Percentiles rank a stretch among this genome's conserved stretches.
Conservation (phyloP, 345 rosid species). For the Rhodamnia rubescens region DNA sequence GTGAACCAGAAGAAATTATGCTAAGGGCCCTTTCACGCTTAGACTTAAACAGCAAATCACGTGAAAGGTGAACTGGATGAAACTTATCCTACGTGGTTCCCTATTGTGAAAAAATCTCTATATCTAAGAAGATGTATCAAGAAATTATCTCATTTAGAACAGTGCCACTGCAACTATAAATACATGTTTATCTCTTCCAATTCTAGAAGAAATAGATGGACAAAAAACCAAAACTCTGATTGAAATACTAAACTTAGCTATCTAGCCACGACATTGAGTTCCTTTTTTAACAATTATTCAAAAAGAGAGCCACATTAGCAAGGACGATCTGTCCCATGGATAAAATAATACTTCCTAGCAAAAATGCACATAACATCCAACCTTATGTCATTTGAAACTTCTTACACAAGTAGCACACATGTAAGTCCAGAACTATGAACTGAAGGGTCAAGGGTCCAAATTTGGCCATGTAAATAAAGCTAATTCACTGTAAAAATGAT, state of each 20-base stretch:
- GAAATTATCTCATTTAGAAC: accelerated
- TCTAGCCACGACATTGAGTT: background rate
- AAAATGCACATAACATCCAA: background rate
- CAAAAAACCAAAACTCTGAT: background rate
- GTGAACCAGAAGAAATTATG: background rate
- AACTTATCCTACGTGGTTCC: background rate
- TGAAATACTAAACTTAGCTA: background rate
- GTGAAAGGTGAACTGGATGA: background rate
- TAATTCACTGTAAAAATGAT: background rate
- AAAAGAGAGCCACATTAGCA: background rate
- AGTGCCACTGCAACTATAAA: background rate
- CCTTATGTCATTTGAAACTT: background rate
- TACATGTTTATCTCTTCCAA: background rate
- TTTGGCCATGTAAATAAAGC: background rate
- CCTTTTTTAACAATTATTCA: background rate
- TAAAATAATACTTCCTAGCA: background rate
- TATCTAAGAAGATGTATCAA: background rate
- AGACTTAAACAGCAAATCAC: background rate
- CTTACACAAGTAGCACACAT: background rate
- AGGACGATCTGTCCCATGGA: background rate
- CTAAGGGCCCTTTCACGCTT: background rate
- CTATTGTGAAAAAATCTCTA: background rate
- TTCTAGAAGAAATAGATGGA: background rate
- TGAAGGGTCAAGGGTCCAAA: background rate
- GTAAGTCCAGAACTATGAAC: background rate